Percentiles rank a stretch among this genome's conserved stretches.
Evolutionary conservation across 176 grass and related monocot species (phyloP).

Genomic region (Dactylis glomerata): DNA sequence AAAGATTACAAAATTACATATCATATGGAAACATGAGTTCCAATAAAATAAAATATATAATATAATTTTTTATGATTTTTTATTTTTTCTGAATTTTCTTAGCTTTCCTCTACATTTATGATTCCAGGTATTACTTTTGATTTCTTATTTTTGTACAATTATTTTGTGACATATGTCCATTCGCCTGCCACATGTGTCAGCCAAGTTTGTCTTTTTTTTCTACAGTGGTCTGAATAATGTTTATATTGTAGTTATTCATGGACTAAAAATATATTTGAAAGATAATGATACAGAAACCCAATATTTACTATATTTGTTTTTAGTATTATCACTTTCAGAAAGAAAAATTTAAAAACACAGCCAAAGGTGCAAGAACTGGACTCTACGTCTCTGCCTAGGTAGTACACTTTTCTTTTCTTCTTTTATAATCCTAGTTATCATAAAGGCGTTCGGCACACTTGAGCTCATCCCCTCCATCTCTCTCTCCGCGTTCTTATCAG

Average conservation of each 20-base stretch:
- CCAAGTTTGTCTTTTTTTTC: not conserved
- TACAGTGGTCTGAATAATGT: not conserved
- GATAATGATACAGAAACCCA: not conserved
- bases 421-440: not conserved
- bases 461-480: slow-evolving; percentile 8
- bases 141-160: not conserved
- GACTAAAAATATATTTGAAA: not conserved
- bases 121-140: not conserved
- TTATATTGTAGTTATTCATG: not conserved
- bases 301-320: not conserved
- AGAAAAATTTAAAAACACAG: not conserved
- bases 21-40: too few relatives aligned
- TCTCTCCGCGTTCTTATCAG: slow-evolving; percentile 35
- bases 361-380: slow-evolving; percentile 4
- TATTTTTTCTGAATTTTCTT: not conserved
- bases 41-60: too few relatives aligned
- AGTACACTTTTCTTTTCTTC: not conserved
- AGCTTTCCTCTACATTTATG: not conserved
- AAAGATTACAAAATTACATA: too few relatives aligned
- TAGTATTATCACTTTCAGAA: not conserved
- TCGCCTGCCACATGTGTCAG: not conserved
- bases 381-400: not conserved
- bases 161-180: not conserved
- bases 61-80: too few relatives aligned
- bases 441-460: slow-evolving; percentile 10